Evolutionary conservation across 805 yeast species (phyloP).

Genomic region (Yarrowia sp.): DNA sequence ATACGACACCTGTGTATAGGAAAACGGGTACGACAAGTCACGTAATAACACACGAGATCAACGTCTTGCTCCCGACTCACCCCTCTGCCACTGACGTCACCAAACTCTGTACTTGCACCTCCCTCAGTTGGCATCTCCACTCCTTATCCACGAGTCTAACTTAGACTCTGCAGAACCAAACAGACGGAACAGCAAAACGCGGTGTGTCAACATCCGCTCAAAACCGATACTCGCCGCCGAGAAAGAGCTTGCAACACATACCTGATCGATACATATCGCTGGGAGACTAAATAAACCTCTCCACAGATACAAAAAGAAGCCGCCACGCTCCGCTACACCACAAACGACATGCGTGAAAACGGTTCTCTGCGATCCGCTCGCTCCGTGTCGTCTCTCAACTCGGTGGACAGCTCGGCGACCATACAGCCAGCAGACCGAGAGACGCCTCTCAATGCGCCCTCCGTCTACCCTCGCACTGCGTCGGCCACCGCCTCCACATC

Average conservation of each 20-base stretch:
- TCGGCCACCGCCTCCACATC: constrained; percentile 2
- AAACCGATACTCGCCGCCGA: background rate
- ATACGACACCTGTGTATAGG: background rate
- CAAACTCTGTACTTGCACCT: background rate
- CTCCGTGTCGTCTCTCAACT: constrained; percentile 3
- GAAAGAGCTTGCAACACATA: background rate
- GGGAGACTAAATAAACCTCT: background rate
- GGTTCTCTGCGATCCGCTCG: constrained; percentile 13
- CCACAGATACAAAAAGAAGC: background rate
- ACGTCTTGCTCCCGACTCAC: background rate
- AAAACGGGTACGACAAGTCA: too few species aligned
- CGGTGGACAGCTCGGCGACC: constrained; percentile 10
- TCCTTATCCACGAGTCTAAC: constrained; percentile 22
- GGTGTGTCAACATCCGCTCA: background rate
- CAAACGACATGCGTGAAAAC: background rate
- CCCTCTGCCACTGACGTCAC: background rate
- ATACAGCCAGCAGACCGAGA: constrained; percentile 3
- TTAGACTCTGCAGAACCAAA: constrained; percentile 11
- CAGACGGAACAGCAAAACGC: background rate
- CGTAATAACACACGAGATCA: background rate
- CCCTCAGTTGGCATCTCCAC: constrained; percentile 1
- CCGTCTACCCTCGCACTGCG: constrained; percentile 14
- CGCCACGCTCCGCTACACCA: background rate
- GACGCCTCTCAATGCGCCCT: background rate
- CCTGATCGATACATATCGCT: background rate